Conservation (phyloP, 2,329 filamentous ascomycete genomes). For the Onygenales sp. region DNA sequence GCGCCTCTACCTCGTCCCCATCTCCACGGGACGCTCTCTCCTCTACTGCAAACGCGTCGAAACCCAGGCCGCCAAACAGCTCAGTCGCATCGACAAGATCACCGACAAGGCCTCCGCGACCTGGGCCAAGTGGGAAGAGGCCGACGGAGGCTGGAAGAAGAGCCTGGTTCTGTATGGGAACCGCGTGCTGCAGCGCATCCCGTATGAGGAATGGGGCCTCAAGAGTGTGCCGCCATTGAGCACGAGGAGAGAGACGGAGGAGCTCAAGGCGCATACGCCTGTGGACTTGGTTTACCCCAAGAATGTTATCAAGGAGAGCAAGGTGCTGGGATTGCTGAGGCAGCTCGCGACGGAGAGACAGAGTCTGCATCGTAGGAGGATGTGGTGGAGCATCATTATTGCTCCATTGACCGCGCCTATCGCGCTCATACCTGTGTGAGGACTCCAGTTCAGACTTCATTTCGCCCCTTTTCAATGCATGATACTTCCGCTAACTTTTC, state of each 20-base stretch:
- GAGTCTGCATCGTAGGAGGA: conserved; percentile 61
- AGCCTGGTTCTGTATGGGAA: conserved; percentile 81
- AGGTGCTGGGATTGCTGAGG: conserved; percentile 56
- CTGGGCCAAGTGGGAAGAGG: conserved; percentile 83
- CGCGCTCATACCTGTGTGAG: conserved; percentile 76
- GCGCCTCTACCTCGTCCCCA: conserved; percentile 88
- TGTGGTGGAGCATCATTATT: conserved; percentile 71
- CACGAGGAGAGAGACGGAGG: conserved; percentile 53
- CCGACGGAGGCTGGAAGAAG: conserved; percentile 78
- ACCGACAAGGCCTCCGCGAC: conserved; percentile 62
- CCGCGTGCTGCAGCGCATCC: conserved; percentile 71
- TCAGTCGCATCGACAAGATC: conserved; percentile 57
- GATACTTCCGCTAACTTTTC: background rate
- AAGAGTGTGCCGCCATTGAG: conserved; percentile 86
- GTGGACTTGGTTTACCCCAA: conserved; percentile 61
- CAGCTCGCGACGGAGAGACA: conserved; percentile 72
- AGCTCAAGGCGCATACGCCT: conserved; percentile 53
- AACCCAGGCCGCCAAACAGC: conserved; percentile 44
- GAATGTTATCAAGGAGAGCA: conserved; percentile 55
- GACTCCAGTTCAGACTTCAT: background rate
- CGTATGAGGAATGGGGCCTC: conserved; percentile 95
- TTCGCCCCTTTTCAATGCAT: background rate
- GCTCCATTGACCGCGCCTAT: conserved; percentile 80
- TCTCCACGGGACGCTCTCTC: conserved; percentile 82
- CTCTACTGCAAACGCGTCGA: conserved; percentile 80